Conservation (phyloP, 208 protist genomes). For the Acanthamoeba culbertsoni region DNA sequence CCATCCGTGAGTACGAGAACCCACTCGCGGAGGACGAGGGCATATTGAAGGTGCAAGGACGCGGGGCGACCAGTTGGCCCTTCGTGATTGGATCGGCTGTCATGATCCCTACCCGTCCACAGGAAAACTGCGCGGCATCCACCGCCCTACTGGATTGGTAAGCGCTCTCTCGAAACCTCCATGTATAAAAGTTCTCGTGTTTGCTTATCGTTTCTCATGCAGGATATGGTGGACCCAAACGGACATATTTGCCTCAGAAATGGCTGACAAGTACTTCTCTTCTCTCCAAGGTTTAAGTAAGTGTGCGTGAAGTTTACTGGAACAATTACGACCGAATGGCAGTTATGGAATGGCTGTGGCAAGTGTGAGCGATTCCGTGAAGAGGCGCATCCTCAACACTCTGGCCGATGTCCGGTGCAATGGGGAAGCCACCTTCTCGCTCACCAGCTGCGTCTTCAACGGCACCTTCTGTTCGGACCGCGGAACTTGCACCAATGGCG, state of each 20-base stretch:
- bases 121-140: not conserved
- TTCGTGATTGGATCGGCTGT: not conserved
- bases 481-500: constrained; percentile 11
- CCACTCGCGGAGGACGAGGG: not conserved
- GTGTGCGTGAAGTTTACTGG: not conserved
- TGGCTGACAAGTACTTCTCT: constrained; percentile 2
- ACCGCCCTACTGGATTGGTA: not conserved
- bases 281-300: not conserved
- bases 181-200: no score
- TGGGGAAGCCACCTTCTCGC: not conserved
- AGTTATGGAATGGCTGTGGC: not conserved
- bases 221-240: not conserved
- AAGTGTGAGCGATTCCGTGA: not conserved
- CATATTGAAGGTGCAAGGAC: not conserved
- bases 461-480: constrained; percentile 35
- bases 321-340: not conserved
- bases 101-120: not conserved
- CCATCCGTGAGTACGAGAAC: not conserved
- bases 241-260: not conserved
- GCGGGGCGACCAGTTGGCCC: not conserved
- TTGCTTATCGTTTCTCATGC: no score
- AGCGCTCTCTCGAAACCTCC: no score
- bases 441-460: not conserved
- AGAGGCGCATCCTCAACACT: not conserved
- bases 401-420: not conserved